phyloP scores from a whole-genome alignment of 2,329 filamentous ascomycete species.

The Tolypocladium endophyticum region DNA sequence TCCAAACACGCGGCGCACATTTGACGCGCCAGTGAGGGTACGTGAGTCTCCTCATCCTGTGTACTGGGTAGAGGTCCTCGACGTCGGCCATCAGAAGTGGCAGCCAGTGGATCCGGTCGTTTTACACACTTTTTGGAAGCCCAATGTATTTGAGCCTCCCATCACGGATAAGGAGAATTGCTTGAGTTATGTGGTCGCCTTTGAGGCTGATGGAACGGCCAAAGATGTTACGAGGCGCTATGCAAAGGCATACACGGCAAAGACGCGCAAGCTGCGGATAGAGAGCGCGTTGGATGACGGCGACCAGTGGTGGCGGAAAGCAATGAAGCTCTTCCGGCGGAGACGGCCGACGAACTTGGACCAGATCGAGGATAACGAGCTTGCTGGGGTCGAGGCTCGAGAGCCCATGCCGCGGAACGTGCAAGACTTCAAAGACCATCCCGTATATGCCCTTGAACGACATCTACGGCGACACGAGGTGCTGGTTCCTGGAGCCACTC shows the following conservation, averaged over 20 bases:
- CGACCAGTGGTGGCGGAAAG: conserved; percentile 42
- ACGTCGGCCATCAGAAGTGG: conserved; percentile 83
- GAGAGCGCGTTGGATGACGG: conserved; percentile 46
- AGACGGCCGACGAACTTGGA: conserved; percentile 52
- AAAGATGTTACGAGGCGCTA: conserved; percentile 85
- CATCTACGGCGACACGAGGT: conserved; percentile 80
- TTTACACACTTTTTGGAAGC: conserved; percentile 64
- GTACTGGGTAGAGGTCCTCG: conserved; percentile 92
- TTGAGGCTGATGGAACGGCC: conserved; percentile 67
- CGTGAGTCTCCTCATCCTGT: conserved; percentile 70
- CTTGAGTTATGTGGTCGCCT: conserved; percentile 76
- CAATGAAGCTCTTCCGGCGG: conserved; percentile 36
- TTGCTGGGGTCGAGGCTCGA: conserved; percentile 57
- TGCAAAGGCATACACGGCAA: conserved; percentile 78
- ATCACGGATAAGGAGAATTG: conserved; percentile 64
- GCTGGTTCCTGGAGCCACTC: conserved; percentile 56
- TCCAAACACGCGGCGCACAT: conserved; percentile 18
- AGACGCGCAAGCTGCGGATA: conserved; percentile 73
- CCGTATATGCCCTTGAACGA: conserved; percentile 71
- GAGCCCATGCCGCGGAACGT: conserved; percentile 84
- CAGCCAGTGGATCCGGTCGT: conserved; percentile 77
- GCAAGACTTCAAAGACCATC: conserved; percentile 79
- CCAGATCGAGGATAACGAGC: conserved; percentile 70
- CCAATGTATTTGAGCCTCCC: conserved; percentile 71
- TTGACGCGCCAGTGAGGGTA: conserved; percentile 31